These are phyloP conservation scores for Antitrichia curtipendula DNA, from an alignment of 225 moss, liverwort and hornwort genomes.

Conservation along the genomic window DNA sequence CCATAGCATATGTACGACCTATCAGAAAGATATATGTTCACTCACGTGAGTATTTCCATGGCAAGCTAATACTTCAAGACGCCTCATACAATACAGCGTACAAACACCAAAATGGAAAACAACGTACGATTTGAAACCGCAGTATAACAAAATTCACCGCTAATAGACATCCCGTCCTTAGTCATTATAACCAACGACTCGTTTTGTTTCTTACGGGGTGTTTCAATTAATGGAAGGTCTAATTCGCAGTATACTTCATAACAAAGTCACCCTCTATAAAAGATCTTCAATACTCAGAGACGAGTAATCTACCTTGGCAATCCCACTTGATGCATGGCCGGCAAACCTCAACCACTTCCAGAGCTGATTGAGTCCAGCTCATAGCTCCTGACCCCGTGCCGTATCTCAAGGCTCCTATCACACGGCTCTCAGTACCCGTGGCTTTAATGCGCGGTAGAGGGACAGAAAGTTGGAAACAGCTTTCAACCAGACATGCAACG, in stretches of 20 bases:
- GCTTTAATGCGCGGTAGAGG: conserved; percentile 73
- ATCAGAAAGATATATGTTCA: neutral
- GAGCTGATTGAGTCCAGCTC: conserved; percentile 97
- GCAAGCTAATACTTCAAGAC: neutral
- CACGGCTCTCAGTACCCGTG: conserved; percentile 69
- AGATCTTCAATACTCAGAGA: neutral
- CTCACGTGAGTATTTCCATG: neutral
- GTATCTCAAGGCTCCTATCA: conserved; percentile 78
- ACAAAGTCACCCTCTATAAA: neutral
- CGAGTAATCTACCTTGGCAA: conserved; percentile 55
- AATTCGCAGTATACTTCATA: neutral
- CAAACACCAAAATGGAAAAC: neutral
- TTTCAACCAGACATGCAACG: conserved; percentile 94
- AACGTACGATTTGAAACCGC: neutral
- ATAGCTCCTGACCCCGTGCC: conserved; percentile 84
- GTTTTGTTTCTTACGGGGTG: neutral
- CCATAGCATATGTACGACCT: conserved; percentile 90
- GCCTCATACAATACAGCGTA: neutral
- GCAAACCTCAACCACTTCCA: conserved; percentile 98
- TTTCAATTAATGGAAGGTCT: neutral
- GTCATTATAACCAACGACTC: neutral
- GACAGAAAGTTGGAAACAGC: conserved; percentile 94
- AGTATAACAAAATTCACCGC: neutral
- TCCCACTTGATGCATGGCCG: conserved; percentile 95
- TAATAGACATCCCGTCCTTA: neutral